Evolutionary conservation across 2,329 filamentous ascomycete genomes (phyloP).

Genomic region (Lasiodiplodia sp.): DNA sequence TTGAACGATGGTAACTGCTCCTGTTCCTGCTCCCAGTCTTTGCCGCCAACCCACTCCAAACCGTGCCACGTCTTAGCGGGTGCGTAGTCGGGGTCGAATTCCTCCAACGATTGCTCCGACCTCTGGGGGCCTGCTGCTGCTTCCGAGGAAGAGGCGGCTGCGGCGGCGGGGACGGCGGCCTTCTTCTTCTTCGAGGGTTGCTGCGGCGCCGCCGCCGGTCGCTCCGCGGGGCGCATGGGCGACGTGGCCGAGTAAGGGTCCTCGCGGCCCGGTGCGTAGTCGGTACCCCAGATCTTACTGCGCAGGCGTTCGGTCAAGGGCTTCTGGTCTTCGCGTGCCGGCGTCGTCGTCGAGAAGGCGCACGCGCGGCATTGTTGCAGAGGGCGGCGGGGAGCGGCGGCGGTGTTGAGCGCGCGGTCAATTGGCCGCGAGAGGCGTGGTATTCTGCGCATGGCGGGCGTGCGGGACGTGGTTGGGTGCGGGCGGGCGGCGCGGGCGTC

Average conservation of each 20-base stretch:
- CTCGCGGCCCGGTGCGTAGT: constrained; percentile 24
- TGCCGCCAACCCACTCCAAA: constrained; percentile 59
- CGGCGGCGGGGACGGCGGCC: background rate
- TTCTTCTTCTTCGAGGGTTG: background rate
- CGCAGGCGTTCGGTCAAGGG: constrained; percentile 8
- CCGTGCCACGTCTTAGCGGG: constrained; percentile 61
- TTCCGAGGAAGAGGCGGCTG: background rate
- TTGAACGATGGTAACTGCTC: constrained; percentile 28
- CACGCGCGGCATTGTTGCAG: constrained; percentile 1
- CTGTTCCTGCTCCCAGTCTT: constrained; percentile 45
- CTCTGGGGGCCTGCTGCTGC: background rate
- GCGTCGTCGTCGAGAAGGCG: constrained; percentile 18
- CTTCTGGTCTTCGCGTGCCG: background rate
- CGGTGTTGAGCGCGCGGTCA: background rate
- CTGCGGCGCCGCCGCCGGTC: background rate
- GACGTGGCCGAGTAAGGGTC: constrained; percentile 27
- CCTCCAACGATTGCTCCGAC: background rate
- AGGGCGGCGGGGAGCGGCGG: background rate
- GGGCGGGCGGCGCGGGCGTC: background rate
- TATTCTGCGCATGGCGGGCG: constrained; percentile 23
- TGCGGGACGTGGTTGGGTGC: background rate
- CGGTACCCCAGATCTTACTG: constrained; percentile 30
- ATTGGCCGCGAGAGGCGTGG: constrained; percentile 27
- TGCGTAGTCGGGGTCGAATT: constrained; percentile 45
- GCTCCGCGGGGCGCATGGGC: constrained; percentile 7